Evolutionary conservation across 192 early-diverging fungal species (phyloP), one percentile per base, ranked within the genome.

Genomic region (Coemansia sp.): DNA sequence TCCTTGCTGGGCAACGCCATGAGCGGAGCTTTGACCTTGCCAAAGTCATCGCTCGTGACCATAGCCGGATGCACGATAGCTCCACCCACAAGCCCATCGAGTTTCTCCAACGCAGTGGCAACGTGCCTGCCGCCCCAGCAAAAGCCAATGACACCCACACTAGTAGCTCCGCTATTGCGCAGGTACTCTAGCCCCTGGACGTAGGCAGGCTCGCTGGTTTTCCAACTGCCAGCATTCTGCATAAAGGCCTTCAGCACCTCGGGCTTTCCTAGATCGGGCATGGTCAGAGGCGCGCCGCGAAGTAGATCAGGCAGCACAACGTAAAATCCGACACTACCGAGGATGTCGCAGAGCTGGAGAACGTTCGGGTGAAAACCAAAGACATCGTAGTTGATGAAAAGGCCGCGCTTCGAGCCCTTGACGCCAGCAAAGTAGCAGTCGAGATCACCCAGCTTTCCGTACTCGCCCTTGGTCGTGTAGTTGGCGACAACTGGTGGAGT

Each of bases 91-190:
- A 87, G 78, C 9, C 83, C 86, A 2, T 70, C 63, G 5, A 84
- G 80, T 40, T 79, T 69, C 10, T 85, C 64, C 24, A 78, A 69
- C 35, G 84, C 84, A 37, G 78, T 58, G 4, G 82, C 78, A 18
- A 86, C 70, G 60, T 89, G 83, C 62, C 87, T 78, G 12, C 79
- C 86, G 43, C 91, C 90, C 90, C 90, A 91, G 83, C 90, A 91
- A 68, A 90, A 87, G 7, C 90, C 91, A 61, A 88, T 64, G 8
- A 87, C 40, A 27, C 86, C 86, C 41, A 86, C 76, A 8, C 75
- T 62, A 10, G 65, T 65, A 45, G 78, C 80, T 40, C 89, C 87
- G 67, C 84, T 84, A 8, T 74, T 63, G 35, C 65, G 60, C 40
- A 78, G 44, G 55, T 75, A 32, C 20, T 65, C 67, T 16, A 32